Percentiles rank a stretch among this genome's conserved stretches.
phyloP scores from a whole-genome alignment of 139 green algal species.

The Chlorella sp. region DNA sequence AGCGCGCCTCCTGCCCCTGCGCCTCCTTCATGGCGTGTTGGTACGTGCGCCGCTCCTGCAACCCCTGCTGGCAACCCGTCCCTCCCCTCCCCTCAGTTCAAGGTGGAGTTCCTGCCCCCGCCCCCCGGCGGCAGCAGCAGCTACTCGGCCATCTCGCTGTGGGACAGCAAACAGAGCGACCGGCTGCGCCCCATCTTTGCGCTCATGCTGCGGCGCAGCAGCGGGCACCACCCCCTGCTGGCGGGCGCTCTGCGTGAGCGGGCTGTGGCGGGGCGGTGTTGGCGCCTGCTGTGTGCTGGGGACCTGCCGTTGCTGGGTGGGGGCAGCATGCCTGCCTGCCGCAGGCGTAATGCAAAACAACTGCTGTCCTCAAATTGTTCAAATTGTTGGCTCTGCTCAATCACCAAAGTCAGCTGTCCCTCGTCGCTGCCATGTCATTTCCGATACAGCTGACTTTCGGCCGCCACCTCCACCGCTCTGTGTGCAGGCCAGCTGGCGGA shows the following conservation, averaged over 20 bases:
- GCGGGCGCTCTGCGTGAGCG: constrained; percentile 77
- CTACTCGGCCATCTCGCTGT: constrained; percentile 24
- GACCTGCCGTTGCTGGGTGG: not conserved
- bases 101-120: constrained; percentile 50
- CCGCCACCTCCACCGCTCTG: not conserved
- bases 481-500: constrained; percentile 79
- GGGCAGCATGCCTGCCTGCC: not conserved
- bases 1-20: too few relatives aligned
- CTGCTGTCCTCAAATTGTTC: not conserved
- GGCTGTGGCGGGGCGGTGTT: constrained; percentile 74
- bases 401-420: too few relatives aligned
- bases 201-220: constrained; percentile 85
- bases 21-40: too few relatives aligned
- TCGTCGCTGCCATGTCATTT: too few relatives aligned
- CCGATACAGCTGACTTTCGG: too few relatives aligned
- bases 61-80: too few relatives aligned
- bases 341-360: not conserved
- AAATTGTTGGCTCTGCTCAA: not conserved
- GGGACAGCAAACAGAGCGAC: constrained; percentile 50
- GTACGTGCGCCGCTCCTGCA: too few relatives aligned
- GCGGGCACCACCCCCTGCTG: constrained; percentile 87
- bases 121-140: not conserved
- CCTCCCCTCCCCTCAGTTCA: constrained; percentile 47
- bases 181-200: constrained; percentile 83
- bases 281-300: not conserved